Evolutionary conservation across 2,329 filamentous ascomycete species (phyloP).

Genomic region (Nannizzia gypsea): DNA sequence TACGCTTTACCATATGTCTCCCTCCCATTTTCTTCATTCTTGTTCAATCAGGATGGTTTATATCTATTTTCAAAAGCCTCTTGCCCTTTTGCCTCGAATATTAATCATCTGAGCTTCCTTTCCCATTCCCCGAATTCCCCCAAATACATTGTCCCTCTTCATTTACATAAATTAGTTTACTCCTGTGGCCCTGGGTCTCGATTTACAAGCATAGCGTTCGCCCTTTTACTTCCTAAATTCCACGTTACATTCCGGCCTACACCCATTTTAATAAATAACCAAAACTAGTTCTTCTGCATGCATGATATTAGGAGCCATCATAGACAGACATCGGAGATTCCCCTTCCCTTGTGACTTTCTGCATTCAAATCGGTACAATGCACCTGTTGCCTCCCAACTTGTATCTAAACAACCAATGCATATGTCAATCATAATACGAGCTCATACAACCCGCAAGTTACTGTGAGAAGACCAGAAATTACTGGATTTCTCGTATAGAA

Average conservation of each 20-base stretch:
- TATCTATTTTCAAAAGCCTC: not conserved
- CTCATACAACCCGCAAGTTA: not conserved
- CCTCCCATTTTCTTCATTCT: not conserved
- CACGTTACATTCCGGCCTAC: not conserved
- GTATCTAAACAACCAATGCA: not conserved
- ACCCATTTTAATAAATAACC: not conserved
- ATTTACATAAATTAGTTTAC: not conserved
- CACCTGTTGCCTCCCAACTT: not conserved
- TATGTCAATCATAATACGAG: not conserved
- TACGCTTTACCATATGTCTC: not conserved
- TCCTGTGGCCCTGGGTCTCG: not conserved
- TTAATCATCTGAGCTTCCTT: not conserved
- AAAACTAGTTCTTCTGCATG: not conserved
- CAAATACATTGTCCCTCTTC: not conserved
- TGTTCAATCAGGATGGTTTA: not conserved
- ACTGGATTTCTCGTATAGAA: not conserved
- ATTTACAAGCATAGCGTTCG: not conserved
- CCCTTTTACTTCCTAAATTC: not conserved
- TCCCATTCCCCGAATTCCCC: not conserved
- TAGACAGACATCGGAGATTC: not conserved
- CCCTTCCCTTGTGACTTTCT: not conserved
- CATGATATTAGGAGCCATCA: not conserved
- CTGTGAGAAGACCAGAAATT: too few relatives aligned
- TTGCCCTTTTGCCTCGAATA: not conserved
- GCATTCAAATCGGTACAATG: not conserved